Base-by-base conservation (phyloP, 805 yeast genomes). In the Ogataea trehalophila region DNA sequence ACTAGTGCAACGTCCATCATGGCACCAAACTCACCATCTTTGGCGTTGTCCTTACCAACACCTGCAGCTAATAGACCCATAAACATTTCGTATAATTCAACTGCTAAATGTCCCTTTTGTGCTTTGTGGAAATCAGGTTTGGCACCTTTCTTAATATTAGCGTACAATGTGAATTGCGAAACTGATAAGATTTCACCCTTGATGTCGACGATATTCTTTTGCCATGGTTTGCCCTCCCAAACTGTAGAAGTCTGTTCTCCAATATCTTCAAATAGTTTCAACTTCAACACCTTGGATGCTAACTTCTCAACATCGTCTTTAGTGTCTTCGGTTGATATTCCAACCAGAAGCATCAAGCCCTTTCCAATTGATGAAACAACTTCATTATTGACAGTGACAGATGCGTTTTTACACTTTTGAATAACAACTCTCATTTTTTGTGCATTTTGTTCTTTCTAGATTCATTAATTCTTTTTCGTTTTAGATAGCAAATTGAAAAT, bases 121-220 rank as follows among this genome's bases (percentile, higher is more conserved):
- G 98, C 98, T 50, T 72, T 72, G 61, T 92, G 98, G 66, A 94
- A 89, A 61, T 94, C 97, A 0, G 99, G 98, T 61, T 92, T 92
- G 1, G 96, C 76, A 13, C 97, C 98, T 63, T 94, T 94, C 55
- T 81, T 85, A 18, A 94, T 79, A 38, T 78, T 85, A 0, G 89
- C 99, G 63, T 85, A 80, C 37, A 94, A 71, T 0, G 99, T 94
- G 69, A 94, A 94, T 62, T 94, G 99, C 2, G 97, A 88, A 0
- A 94, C 92, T 2, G 95, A 85, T 7, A 94, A 67, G 4, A 94
- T 81, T 57, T 85, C 85, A 14, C 89, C 95, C 2, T 74, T 66
- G 17, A 77, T 68, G 41, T 89, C 95, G 16, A 71, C 76, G 1
- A 84, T 75, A 34, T 80, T 75, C 57, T 77, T 77, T 54, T 83